These are phyloP conservation scores for Peronosclerospora sorghi DNA, from an alignment of 352 stramenopile genomes.

Conservation along the genomic window DNA sequence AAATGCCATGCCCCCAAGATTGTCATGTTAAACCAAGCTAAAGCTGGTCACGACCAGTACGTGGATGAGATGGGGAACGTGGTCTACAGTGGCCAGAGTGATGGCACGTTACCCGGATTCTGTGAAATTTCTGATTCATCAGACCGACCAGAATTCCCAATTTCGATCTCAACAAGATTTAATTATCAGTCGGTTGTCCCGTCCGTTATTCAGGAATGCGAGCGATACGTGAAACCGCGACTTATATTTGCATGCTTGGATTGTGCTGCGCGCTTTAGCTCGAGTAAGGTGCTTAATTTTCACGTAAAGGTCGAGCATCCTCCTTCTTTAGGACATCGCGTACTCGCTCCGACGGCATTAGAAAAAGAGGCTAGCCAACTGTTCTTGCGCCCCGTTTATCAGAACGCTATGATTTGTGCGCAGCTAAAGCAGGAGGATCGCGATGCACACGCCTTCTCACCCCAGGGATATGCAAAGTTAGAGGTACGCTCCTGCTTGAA, in stretches of 20 bases:
- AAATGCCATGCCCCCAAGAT: constrained; percentile 66
- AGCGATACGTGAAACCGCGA: constrained; percentile 38
- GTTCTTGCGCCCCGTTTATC: constrained; percentile 32
- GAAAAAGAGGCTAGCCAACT: constrained; percentile 31
- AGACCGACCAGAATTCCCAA: constrained; percentile 17
- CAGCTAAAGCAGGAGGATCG: constrained; percentile 25
- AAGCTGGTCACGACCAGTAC: constrained; percentile 40
- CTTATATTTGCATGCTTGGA: constrained; percentile 38
- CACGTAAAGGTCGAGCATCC: constrained; percentile 37
- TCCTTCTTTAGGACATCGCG: not conserved
- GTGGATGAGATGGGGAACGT: constrained; percentile 37
- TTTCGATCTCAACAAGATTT: constrained; percentile 2
- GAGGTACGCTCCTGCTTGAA: constrained; percentile 27
- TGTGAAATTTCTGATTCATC: constrained; percentile 21
- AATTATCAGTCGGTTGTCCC: constrained; percentile 12
- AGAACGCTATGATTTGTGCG: constrained; percentile 33
- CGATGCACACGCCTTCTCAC: constrained; percentile 11
- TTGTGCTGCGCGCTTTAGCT: constrained; percentile 38
- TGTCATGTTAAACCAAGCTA: constrained; percentile 54
- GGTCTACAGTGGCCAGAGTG: constrained; percentile 18
- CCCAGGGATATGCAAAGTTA: constrained; percentile 65
- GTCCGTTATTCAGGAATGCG: constrained; percentile 43
- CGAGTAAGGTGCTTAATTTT: constrained; percentile 39
- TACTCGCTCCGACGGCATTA: constrained; percentile 4
- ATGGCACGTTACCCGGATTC: constrained; percentile 17